Base-by-base conservation (phyloP, 2,329 filamentous ascomycete species). In the Colletotrichum phormii region DNA sequence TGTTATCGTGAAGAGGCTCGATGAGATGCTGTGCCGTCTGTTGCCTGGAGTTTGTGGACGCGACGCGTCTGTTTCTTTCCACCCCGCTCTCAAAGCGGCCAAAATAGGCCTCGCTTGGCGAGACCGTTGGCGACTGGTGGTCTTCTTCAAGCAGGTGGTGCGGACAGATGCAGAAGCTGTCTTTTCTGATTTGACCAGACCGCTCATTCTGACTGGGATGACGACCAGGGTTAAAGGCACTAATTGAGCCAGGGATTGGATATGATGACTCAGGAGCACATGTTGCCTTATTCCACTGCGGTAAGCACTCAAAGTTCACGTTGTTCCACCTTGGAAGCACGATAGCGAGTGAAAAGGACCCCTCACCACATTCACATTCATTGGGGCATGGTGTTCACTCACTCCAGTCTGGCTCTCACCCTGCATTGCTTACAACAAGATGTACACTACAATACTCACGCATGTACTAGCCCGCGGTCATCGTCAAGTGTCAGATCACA, bases 11-110 rank as follows among this genome's bases (percentile, higher is more conserved):
- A 37, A n/a, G 15, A 15, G 4, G 29, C 13, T 64, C 26, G 49
- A 15, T 8, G 13, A 15, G 7, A 13, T 46, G 29, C 53, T 46
- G 29, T 63, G 59, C 53, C 51, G 26, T 22, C 33, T 69, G 59
- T 22, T 58, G 59, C 58, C 58, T 63, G 8, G 33, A 24, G 46
- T 22, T 31, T 18, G 11, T 61, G 18, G 53, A 73, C 71, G 71
- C 71, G 71, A 70, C 71, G 66, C 71, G 71, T 73, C 61, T 42
- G 66, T 60, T 64, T 42, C n/a, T 18, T 26, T 29, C 42, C 58
- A 62, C 66, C 66, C 71, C 66, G 71, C 71, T 61, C 33, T 6
- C 24, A 18, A 24, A 22, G 1, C 8, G 7, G 24, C 26, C 15
- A 53, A 46, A 53, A 49, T 53, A 46, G 24, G 58, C 37, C 53